A percentile compares a stretch with the other conserved stretches of the same genome.
phyloP scores from a whole-genome alignment of 371 early-diverging fungal species.

The Mortierella sp. region DNA sequence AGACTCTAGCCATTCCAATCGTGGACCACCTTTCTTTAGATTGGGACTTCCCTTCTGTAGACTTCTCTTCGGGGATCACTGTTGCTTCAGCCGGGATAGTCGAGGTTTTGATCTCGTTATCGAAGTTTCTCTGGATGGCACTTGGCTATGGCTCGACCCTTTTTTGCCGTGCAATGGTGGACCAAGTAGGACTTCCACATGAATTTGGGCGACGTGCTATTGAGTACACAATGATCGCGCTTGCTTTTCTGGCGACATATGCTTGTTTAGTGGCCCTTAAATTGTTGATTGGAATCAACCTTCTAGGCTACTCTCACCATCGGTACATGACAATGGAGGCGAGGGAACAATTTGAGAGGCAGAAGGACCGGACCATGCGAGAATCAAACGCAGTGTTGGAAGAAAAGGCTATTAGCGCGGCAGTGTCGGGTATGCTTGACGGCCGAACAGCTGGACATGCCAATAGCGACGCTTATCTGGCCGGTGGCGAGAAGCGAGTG shows the following conservation, averaged over 20 bases:
- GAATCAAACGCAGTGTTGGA: slow-evolving; percentile 66
- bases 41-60: slow-evolving; percentile 29
- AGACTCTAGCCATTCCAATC: slow-evolving; percentile 20
- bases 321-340: slow-evolving; percentile 70
- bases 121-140: slow-evolving; percentile 19
- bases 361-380: slow-evolving; percentile 58
- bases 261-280: slow-evolving; percentile 72
- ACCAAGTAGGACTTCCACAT: slow-evolving; percentile 28
- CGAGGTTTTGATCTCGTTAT: slow-evolving; percentile 18
- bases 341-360: slow-evolving; percentile 61
- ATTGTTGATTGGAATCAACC: slow-evolving; percentile 75
- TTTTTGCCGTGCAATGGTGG: background rate
- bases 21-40: slow-evolving; percentile 23
- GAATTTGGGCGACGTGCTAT: slow-evolving; percentile 32
- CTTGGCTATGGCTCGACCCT: slow-evolving; percentile 14
- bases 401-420: slow-evolving; percentile 59
- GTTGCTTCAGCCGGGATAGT: slow-evolving; percentile 17
- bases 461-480: slow-evolving; percentile 28
- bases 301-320: slow-evolving; percentile 76
- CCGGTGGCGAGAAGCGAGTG: slow-evolving; percentile 27
- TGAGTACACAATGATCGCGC: slow-evolving; percentile 27
- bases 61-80: slow-evolving; percentile 29
- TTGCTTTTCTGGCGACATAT: slow-evolving; percentile 45
- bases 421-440: slow-evolving; percentile 31
- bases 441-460: slow-evolving; percentile 24